Base-by-base conservation (phyloP, 495 filamentous ascomycete genomes). In the Penicillium atrosanguineum region DNA sequence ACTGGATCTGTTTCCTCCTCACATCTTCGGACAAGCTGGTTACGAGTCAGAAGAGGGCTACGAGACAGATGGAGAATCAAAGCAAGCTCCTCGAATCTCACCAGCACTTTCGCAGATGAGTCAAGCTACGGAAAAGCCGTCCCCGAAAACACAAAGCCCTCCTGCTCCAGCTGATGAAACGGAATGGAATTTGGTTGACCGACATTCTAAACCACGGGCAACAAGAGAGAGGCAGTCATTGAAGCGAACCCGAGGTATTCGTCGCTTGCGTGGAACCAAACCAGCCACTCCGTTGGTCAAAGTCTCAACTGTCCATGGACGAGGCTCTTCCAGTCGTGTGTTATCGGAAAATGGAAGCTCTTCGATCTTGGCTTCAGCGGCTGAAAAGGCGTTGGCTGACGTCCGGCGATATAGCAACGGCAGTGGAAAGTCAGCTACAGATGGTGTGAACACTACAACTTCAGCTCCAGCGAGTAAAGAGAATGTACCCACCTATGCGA, bases 61-160 rank as follows among this genome's bases (percentile, higher is more conserved):
- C 48, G 71, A 77, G n/a, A 73, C 65, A 9, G 75, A 81, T 23
- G 56, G 63, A 37, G 77, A 80, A 53, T 26, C 44, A 0, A 61
- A 59, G 16, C 55, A 42, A 23, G 51, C 53, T 12, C n/a, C 48
- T 42, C 54, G 46, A 7, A 61, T 61, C 0, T 75, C 73, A 25
- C 68, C 72, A 1, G 53, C 65, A 0, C 50, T 65, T n/a, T 75
- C 71, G 8, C 70, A 71, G 43, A 52, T 66, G 11, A 74, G 70
- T 38, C 59, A 71, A 23, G 31, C 46, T 12, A 72, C 68, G 5
- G 70, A 70, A 21, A 62, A 61, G 12, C 55, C 48, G 8, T 62
- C 65, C 0, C 65, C 66, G n/a, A 45, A 57, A 43, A 65, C 64
- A 26, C 26, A 55, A 11, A 68, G 55, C 18, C 61, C 70, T 54